Percentiles rank a stretch among this genome's conserved stretches.
Evolutionary conservation across 495 filamentous ascomycete species (phyloP).

Genomic region (Penicillium ochrochloron): DNA sequence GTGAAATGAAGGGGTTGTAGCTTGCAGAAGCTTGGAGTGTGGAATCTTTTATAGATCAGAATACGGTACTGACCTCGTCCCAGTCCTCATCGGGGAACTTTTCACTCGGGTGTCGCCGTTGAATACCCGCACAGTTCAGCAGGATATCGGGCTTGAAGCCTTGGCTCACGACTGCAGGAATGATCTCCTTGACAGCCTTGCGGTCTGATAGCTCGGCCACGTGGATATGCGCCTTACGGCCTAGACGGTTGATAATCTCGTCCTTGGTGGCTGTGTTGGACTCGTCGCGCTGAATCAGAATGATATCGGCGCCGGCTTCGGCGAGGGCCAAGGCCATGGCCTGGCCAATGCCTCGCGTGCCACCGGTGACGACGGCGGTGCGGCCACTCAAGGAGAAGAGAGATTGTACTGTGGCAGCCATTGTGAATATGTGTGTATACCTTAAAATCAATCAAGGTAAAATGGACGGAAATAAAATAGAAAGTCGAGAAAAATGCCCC

Average conservation of each 20-base stretch:
- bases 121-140: conserved; percentile 86
- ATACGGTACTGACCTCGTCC: conserved; percentile 58
- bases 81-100: conserved; percentile 83
- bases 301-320: conserved; percentile 81
- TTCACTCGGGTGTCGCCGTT: conserved; percentile 76
- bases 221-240: conserved; percentile 71
- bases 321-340: conserved; percentile 81
- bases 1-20: background rate
- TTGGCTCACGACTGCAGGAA: conserved; percentile 63
- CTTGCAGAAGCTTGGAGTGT: background rate
- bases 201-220: conserved; percentile 72
- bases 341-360: conserved; percentile 86
- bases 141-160: conserved; percentile 70
- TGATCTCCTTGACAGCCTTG: conserved; percentile 60
- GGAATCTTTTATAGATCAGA: background rate
- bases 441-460: background rate
- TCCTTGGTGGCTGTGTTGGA: conserved; percentile 66
- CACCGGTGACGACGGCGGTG: conserved; percentile 85
- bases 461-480: background rate
- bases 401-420: conserved; percentile 35
- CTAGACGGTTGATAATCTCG: conserved; percentile 62
- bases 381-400: conserved; percentile 56
- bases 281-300: conserved; percentile 64
- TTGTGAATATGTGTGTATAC: conserved; percentile 13
- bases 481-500: background rate